Evolutionary conservation across 208 protist species (phyloP).

Genomic region (Trypanosoma platydactyli): DNA sequence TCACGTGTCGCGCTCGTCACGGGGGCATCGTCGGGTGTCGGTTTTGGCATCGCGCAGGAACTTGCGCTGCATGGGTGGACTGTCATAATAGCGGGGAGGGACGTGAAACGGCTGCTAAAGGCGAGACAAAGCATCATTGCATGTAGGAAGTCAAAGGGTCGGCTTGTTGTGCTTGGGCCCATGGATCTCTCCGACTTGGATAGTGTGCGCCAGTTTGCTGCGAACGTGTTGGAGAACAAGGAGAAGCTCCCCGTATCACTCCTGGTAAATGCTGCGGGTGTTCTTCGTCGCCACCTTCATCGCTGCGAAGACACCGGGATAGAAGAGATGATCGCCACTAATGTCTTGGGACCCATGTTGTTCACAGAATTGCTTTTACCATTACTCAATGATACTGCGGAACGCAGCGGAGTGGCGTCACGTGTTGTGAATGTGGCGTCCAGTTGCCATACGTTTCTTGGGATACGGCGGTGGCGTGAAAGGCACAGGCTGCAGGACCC

Average conservation of each 20-base stretch:
- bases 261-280: conserved; percentile 79
- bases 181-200: conserved; percentile 66
- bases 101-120: conserved; percentile 51
- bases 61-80: conserved; percentile 75
- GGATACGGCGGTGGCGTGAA: conserved; percentile 13
- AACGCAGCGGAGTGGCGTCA: conserved; percentile 53
- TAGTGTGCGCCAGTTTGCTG: conserved; percentile 72
- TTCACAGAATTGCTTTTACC: conserved; percentile 78
- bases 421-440: conserved; percentile 88
- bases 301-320: conserved; percentile 39
- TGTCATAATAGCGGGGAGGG: conserved; percentile 68
- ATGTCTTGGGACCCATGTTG: conserved; percentile 76
- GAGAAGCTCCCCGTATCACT: conserved; percentile 51
- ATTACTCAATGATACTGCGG: conserved; percentile 57
- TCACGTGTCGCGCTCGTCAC: conserved; percentile 75
- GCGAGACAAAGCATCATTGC: conserved; percentile 47
- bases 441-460: conserved; percentile 83
- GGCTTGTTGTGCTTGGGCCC: conserved; percentile 60
- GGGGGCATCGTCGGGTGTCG: conserved; percentile 77
- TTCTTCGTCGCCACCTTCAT: conserved; percentile 56
- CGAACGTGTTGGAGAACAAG: conserved; percentile 33
- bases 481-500: conserved; percentile 30
- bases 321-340: conserved; percentile 82
- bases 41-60: conserved; percentile 68
- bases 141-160: conserved; percentile 2